Conservation (phyloP, 768 basidiomycete genomes). For the Suillus weaverae region DNA sequence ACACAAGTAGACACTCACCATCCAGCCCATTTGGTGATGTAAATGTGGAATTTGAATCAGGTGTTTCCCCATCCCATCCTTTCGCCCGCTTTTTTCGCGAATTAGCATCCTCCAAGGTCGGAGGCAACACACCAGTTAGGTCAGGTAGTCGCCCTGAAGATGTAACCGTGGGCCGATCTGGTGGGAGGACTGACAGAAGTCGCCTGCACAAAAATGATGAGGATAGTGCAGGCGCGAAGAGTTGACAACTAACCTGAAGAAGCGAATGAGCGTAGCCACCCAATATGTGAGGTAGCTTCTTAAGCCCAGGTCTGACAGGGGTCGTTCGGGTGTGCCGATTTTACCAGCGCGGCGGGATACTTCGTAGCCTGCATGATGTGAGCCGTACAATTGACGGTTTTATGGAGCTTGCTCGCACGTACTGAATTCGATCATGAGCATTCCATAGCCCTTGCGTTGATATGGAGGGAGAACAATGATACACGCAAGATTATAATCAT, state of each 20-base stretch:
- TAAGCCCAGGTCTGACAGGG: constrained; percentile 89
- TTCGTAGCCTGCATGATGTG: constrained; percentile 72
- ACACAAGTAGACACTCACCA: constrained; percentile 32
- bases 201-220: constrained; percentile 35
- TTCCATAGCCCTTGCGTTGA: constrained; percentile 87
- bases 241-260: constrained; percentile 60
- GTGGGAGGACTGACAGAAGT: constrained; percentile 60
- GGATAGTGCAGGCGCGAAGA: constrained; percentile 1
- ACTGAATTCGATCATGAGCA: constrained; percentile 99
- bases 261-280: constrained; percentile 81
- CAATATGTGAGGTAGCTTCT: constrained; percentile 89
- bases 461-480: constrained; percentile 95
- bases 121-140: constrained; percentile 35
- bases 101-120: constrained; percentile 31
- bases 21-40: constrained; percentile 39
- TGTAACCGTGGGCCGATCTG: constrained; percentile 47
- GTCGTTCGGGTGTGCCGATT: constrained; percentile 91
- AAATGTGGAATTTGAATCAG: constrained; percentile 35
- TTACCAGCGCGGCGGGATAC: constrained; percentile 78
- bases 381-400: not conserved
- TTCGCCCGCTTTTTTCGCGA: constrained; percentile 52
- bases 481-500: constrained; percentile 96
- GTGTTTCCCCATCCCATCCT: constrained; percentile 74
- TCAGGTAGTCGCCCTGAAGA: constrained; percentile 47
- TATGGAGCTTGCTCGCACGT: constrained; percentile 29